Base-by-base conservation (phyloP, 441 rosid genomes). In the Erysimum cheiri region DNA sequence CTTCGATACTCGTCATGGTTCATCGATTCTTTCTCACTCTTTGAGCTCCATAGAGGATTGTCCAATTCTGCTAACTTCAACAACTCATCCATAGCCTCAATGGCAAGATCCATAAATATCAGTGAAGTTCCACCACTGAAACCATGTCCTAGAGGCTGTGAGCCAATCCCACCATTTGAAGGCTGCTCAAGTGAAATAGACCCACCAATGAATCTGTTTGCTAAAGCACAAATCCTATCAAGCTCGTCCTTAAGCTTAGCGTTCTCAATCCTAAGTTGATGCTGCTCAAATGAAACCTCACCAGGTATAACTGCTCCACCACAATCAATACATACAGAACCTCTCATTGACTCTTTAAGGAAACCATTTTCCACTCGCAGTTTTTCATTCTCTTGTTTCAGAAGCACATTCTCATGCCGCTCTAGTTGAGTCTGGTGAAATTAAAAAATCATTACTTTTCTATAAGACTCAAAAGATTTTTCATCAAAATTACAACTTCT, bases 131-230 rank as follows among this genome's bases (percentile, higher is more conserved):
- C 83, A 54, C 78, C 71, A 8, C 8, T 76, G 50, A 79, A 67
- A 11, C 73, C 78, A 60, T 68, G 57, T 26, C 87, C 67, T 49
- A 53, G 2, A 7, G 84, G 81, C 13, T 60, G 67, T 40, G 66
- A 54, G 15, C 74, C 73, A 75, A 64, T 78, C 22, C 74, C 81
- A 19, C 69, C 89, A 44, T 80, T 77, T 68, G 75, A 68, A 46
- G 77, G 68, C 39, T 31, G 70, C 39, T 81, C 63, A 41, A 77
- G 50, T 39, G 82, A 78, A 12, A 71, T 31, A 28, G 88, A 82
- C 61, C 83, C 69, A 44, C 90, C 87, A 24, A 85, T 64, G 83
- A 83, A 80, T 79, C 81, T 85, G 77, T 77, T 81, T 10, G 86
- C 60, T 29, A 86, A 73, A 50, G 71, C 32, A 60, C 78, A 73